A percentile compares a stretch with the other conserved stretches of the same genome.
Conservation (phyloP, 164 flowering plant species). For the Platanus orientalis region DNA sequence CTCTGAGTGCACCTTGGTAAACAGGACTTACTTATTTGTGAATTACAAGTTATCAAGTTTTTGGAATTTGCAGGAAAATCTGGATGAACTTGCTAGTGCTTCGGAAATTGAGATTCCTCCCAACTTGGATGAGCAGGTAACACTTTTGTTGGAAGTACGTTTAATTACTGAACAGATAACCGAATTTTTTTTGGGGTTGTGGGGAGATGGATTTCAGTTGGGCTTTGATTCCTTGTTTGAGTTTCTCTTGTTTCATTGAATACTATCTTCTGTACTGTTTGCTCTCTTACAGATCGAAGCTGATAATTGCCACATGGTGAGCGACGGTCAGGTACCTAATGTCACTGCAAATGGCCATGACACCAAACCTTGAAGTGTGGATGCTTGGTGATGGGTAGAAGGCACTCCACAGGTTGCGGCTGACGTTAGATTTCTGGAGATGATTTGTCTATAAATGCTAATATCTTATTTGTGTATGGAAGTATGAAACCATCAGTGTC, state of each 20-base stretch:
- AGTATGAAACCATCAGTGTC: not conserved
- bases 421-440: constrained; percentile 7
- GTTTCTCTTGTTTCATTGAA: too few relatives aligned
- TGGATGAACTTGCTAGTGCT: constrained; percentile 37
- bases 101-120: constrained; percentile 36
- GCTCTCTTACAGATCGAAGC: constrained; percentile 6
- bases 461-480: constrained; percentile 12
- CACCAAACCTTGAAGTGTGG: not conserved
- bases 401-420: constrained; percentile 6
- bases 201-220: too few relatives aligned
- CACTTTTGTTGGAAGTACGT: too few relatives aligned
- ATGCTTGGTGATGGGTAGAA: not conserved
- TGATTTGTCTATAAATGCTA: constrained; percentile 4
- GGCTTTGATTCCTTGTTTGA: too few relatives aligned
- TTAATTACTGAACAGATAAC: too few relatives aligned
- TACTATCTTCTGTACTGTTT: too few relatives aligned
- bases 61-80: constrained; percentile 32
- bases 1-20: constrained; percentile 1
- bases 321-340: constrained; percentile 5
- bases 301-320: not conserved
- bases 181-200: too few relatives aligned
- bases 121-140: constrained; percentile 30
- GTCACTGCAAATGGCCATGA: constrained; percentile 6
- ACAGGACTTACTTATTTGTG: constrained; percentile 3
- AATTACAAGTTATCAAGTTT: too few relatives aligned